Conservation (phyloP, 192 early-diverging fungal genomes). For the Cetraspora pellucida region DNA sequence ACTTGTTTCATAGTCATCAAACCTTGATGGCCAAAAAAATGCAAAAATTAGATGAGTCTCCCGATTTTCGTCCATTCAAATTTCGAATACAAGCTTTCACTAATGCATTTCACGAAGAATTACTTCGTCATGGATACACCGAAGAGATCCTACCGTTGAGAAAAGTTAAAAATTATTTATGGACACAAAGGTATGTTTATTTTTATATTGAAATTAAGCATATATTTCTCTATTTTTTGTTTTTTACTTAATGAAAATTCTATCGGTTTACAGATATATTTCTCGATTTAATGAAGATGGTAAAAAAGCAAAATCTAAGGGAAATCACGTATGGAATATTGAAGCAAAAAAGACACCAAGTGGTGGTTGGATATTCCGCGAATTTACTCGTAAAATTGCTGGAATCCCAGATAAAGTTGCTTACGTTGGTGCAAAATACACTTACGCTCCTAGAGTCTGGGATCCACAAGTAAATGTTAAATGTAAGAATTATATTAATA, state of each 20-base stretch:
- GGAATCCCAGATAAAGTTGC: conserved; percentile 66
- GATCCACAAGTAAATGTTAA: conserved; percentile 72
- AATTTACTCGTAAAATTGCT: conserved; percentile 70
- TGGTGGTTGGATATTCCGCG: conserved; percentile 71
- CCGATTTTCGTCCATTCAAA: conserved; percentile 78
- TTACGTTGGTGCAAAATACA: conserved; percentile 61
- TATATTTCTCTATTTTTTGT: too few relatives aligned
- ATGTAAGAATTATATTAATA: conserved; percentile 24
- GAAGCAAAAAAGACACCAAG: conserved; percentile 73
- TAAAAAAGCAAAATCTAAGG: conserved; percentile 78
- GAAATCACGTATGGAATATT: conserved; percentile 80
- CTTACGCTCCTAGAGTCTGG: conserved; percentile 71
- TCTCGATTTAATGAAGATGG: conserved; percentile 82
- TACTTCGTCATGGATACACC: conserved; percentile 60
- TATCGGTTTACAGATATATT: conserved; percentile 54
- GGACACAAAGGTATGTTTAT: conserved; percentile 57
- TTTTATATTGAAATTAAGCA: too few relatives aligned
- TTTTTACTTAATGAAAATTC: not conserved
- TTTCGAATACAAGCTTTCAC: conserved; percentile 84
- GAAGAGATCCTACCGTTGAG: conserved; percentile 66
- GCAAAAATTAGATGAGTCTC: conserved; percentile 68
- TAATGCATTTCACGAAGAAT: conserved; percentile 72
- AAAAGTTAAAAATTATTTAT: conserved; percentile 73
- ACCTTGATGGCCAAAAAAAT: conserved; percentile 79
- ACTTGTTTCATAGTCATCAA: conserved; percentile 56